A percentile compares a stretch with the other conserved stretches of the same genome.
Conservation (phyloP, 805 yeast species). For the Starmerella scarabaei region DNA sequence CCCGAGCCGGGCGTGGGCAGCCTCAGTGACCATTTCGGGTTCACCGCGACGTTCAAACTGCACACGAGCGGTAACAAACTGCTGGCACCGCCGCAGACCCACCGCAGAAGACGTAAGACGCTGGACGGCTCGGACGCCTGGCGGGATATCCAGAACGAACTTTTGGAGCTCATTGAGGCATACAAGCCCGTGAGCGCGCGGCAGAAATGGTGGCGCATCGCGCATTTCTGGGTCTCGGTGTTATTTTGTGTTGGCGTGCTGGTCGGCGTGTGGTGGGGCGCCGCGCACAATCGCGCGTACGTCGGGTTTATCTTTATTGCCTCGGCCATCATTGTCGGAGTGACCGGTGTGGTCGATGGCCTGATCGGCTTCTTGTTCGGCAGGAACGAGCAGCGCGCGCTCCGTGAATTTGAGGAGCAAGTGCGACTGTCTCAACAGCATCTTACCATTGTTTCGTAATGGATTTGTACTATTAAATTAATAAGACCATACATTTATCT, state of each 20-base stretch:
- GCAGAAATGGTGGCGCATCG: slow-evolving; percentile 53
- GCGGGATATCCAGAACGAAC: slow-evolving; percentile 34
- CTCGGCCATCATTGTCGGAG: slow-evolving; percentile 40
- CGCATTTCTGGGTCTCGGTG: slow-evolving; percentile 50
- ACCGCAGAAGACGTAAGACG: neutral
- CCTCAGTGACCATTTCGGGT: slow-evolving; percentile 85
- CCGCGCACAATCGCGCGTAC: slow-evolving; percentile 42
- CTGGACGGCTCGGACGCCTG: slow-evolving; percentile 1
- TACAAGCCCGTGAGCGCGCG: slow-evolving; percentile 42
- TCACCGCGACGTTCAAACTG: slow-evolving; percentile 23
- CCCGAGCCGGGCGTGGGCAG: slow-evolving; percentile 54
- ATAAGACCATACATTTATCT: too few species aligned
- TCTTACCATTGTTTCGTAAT: neutral
- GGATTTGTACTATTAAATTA: neutral
- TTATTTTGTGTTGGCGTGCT: slow-evolving; percentile 39
- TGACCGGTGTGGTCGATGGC: slow-evolving; percentile 64
- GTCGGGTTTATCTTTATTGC: slow-evolving; percentile 53
- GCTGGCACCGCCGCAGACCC: neutral
- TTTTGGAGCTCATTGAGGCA: slow-evolving; percentile 34
- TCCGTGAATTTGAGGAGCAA: slow-evolving; percentile 62
- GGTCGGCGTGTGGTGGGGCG: slow-evolving; percentile 47
- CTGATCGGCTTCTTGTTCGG: slow-evolving; percentile 70
- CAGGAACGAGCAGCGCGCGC: slow-evolving; percentile 61
- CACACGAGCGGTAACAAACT: neutral
- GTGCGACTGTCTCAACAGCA: slow-evolving; percentile 31